These are phyloP conservation scores for Ophiocordyceps australis DNA, from an alignment of 2,329 filamentous ascomycete genomes.

Conservation along the genomic window DNA sequence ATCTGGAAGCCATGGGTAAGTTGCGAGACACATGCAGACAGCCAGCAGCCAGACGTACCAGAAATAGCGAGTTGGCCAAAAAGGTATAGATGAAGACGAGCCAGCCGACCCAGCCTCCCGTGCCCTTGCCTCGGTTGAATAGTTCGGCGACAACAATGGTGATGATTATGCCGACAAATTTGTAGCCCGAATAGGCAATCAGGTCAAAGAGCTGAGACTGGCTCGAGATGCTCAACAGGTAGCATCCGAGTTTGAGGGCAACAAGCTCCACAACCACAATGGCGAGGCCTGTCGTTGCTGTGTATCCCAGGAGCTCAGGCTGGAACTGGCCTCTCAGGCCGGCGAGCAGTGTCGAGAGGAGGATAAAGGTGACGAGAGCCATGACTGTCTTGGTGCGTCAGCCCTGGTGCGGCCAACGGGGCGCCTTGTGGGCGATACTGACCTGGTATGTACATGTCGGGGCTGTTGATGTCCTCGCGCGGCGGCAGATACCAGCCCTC, in stretches of 20 bases:
- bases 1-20: conserved; percentile 33
- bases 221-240: conserved; percentile 83
- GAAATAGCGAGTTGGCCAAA: conserved; percentile 82
- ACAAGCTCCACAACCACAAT: conserved; percentile 79
- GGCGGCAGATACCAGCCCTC: conserved; percentile 75
- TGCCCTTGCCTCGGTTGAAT: conserved; percentile 60
- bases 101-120: conserved; percentile 81
- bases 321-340: conserved; percentile 84
- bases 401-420: conserved; percentile 1
- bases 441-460: conserved; percentile 95
- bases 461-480: conserved; percentile 88
- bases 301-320: conserved; percentile 81
- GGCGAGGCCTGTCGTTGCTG: conserved; percentile 65
- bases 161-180: conserved; percentile 91
- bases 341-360: conserved; percentile 78
- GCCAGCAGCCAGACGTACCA: conserved; percentile 39
- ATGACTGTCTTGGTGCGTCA: conserved; percentile 41
- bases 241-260: conserved; percentile 82
- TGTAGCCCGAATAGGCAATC: conserved; percentile 94
- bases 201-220: conserved; percentile 86
- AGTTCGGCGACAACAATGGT: conserved; percentile 69
- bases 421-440: too few relatives aligned
- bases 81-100: conserved; percentile 81
- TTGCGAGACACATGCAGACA: conserved; percentile 4
- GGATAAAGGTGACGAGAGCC: conserved; percentile 94